These are phyloP conservation scores for Diaporthe sp. DNA, from an alignment of 2,329 filamentous ascomycete species.

Conservation along the genomic window DNA sequence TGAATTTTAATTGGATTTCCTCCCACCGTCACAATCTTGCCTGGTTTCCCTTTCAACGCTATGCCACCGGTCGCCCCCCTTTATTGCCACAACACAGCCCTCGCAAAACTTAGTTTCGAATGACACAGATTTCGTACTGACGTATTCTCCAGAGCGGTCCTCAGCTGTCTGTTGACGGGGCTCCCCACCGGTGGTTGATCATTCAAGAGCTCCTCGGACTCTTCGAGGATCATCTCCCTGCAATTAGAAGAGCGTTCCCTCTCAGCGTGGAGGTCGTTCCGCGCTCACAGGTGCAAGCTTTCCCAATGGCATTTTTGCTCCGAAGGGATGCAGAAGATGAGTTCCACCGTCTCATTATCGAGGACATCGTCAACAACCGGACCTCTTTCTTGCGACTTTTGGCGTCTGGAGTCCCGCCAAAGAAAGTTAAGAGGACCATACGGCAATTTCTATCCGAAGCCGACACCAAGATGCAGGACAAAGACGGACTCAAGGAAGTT, in stretches of 20 bases:
- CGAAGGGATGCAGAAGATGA: conserved; percentile 60
- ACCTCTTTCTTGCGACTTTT: conserved; percentile 51
- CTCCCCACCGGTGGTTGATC: conserved; percentile 66
- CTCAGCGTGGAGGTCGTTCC: conserved; percentile 62
- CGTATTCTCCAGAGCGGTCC: conserved; percentile 54
- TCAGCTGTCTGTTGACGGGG: conserved; percentile 64
- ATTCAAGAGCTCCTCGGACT: conserved; percentile 58
- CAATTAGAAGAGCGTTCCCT: conserved; percentile 55
- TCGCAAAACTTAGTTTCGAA: no score
- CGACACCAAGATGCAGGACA: conserved; percentile 41
- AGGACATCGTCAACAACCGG: conserved; percentile 55
- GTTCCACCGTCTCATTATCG: conserved; percentile 56
- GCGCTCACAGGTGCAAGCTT: conserved; percentile 52
- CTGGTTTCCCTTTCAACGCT: no score
- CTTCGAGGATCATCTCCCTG: conserved; percentile 53
- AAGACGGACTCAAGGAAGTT: conserved; percentile 45
- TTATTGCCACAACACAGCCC: no score
- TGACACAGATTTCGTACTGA: background rate
- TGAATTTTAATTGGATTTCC: no score
- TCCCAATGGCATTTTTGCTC: conserved; percentile 71
- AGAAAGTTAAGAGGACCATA: conserved; percentile 6
- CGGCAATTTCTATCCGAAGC: conserved; percentile 46
- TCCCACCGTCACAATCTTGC: no score
- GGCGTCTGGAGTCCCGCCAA: conserved; percentile 46
- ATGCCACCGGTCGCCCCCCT: no score